Conservation (phyloP, 495 filamentous ascomycete genomes). For the Penicillium pancosmium region DNA sequence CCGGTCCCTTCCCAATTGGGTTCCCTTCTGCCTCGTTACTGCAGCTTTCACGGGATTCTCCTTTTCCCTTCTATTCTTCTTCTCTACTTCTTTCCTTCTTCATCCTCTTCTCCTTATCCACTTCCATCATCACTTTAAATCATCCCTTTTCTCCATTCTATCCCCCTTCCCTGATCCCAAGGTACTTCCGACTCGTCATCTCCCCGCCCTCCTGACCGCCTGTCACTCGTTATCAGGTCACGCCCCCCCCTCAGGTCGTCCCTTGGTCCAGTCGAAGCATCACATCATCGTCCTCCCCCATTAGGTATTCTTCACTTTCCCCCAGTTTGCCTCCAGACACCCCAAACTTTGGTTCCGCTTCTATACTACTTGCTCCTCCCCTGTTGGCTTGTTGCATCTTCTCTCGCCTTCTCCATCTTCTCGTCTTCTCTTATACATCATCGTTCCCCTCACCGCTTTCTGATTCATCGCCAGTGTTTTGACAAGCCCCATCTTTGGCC, state of each 20-base stretch:
- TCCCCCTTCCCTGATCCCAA: neutral
- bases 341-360: neutral
- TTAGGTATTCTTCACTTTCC: conserved; percentile 24
- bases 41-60: conserved; percentile 2
- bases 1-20: neutral
- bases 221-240: conserved; percentile 46
- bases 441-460: conserved; percentile 35
- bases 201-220: conserved; percentile 42
- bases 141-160: neutral
- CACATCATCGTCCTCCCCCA: conserved; percentile 38
- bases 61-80: neutral
- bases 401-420: neutral
- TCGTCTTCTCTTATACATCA: conserved; percentile 16
- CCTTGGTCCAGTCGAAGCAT: conserved; percentile 36
- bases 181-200: neutral
- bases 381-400: neutral
- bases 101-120: neutral
- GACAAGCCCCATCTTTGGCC: conserved; percentile 9
- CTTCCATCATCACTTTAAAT: neutral
- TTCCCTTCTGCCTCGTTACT: neutral
- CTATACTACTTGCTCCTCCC: conserved; percentile 5
- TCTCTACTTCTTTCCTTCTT: neutral
- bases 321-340: conserved; percentile 13
- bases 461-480: conserved; percentile 6
- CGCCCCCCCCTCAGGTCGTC: conserved; percentile 26